Base-by-base conservation (phyloP, 305 asterid species). In the Fraxinus latifolia region DNA sequence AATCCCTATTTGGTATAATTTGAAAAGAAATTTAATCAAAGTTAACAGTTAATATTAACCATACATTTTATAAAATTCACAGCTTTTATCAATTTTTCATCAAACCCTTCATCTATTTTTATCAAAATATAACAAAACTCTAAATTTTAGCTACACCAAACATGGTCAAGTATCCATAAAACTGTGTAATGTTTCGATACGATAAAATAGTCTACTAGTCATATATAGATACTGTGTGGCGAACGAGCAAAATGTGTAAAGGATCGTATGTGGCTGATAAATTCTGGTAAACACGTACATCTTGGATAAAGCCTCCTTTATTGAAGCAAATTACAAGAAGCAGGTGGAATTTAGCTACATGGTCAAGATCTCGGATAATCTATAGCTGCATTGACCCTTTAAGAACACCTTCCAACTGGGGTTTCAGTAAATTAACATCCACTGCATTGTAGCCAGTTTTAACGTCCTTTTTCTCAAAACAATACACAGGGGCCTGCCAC, bases 401-500 rank as follows among this genome's bases (percentile, higher is more conserved):
- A 37, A 86, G 87, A 76, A 80, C 65, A 80, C 84, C 82, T 79
- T 34, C 53, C 47, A 74, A 77, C 78, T 76, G 82, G 72, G 84
- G 85, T 71, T 84, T 78, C 34, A 78, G 7, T 68, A 33, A 81
- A 53, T 83, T 85, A 44, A 39, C 79, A 65, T 77, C 83, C 31
- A 29, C 31, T 73, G 33, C 55, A 60, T 80, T 80, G 42, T 11
- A 44, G 58, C 73, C 81, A 23, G 72, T 71, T 78, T 80, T 53
- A 32, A 82, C 31, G 7, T 79, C 76, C 34, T 82, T 82, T 81
- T 83, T 79, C 62, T 87, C 88, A 70, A 93, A 94, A 86, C 95
- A 94, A 78, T 91, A 90, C 6, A 80, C 85, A 42, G 98, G 97
- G 36, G 98, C 92, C 88, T 92, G 98, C 98, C 97, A 95, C 74